A percentile compares a stretch with the other conserved stretches of the same genome.
These are phyloP conservation scores for Gastroboletus turbinatus DNA, from an alignment of 1,284 basidiomycete genomes.

Conservation along the genomic window DNA sequence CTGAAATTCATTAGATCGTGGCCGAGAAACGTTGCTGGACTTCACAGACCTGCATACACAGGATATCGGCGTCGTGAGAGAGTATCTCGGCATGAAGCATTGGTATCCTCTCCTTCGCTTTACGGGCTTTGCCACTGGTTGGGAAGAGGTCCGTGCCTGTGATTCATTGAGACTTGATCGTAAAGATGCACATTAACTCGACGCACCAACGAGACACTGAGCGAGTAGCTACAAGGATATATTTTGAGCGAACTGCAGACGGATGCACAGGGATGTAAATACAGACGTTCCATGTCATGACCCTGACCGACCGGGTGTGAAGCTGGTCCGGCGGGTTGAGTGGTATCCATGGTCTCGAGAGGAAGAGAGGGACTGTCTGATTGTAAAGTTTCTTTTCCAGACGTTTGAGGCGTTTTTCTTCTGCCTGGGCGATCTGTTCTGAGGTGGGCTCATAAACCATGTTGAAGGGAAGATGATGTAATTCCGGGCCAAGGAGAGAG, in stretches of 20 bases:
- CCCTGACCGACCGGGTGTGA: slow-evolving; percentile 39
- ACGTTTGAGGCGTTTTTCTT: slow-evolving; percentile 42
- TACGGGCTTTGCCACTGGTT: slow-evolving; percentile 72
- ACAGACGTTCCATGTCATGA: slow-evolving; percentile 82
- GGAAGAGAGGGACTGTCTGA: slow-evolving; percentile 32
- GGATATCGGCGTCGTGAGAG: slow-evolving; percentile 66
- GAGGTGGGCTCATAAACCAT: slow-evolving; percentile 41
- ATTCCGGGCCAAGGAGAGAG: neutral
- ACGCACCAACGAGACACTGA: slow-evolving; percentile 75
- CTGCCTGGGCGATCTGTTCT: slow-evolving; percentile 55
- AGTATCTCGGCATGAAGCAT: slow-evolving; percentile 77
- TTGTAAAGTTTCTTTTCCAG: slow-evolving; percentile 43
- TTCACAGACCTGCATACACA: slow-evolving; percentile 75
- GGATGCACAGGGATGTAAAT: slow-evolving; percentile 4
- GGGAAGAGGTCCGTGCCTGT: slow-evolving; percentile 85
- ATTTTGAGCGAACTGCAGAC: slow-evolving; percentile 11
- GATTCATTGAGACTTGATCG: neutral
- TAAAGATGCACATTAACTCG: neutral
- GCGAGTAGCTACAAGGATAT: slow-evolving; percentile 59
- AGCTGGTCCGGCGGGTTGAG: slow-evolving; percentile 19
- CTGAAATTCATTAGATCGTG: slow-evolving; percentile 38
- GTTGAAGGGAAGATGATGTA: slow-evolving; percentile 24
- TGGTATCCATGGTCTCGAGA: slow-evolving; percentile 54
- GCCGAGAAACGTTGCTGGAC: neutral
- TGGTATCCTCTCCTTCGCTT: slow-evolving; percentile 66